phyloP scores from a whole-genome alignment of 1,139 yeast genomes.

The Protomyces macrosporus region DNA sequence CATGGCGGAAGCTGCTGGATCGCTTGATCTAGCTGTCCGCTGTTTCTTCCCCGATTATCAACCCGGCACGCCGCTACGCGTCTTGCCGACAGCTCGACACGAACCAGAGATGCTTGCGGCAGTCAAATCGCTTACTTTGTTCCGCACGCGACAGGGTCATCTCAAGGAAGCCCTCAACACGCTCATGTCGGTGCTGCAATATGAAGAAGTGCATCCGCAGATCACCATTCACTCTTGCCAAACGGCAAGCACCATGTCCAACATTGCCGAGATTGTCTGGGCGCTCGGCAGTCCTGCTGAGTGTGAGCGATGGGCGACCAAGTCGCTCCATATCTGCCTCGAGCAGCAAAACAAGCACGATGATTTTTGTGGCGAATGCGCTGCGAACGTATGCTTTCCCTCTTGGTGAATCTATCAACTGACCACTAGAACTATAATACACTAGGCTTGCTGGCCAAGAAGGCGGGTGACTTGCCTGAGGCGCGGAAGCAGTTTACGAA shows the following conservation, averaged over 20 bases:
- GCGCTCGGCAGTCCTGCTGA: conserved; percentile 15
- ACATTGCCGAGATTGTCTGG: conserved; percentile 19
- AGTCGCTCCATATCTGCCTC: conserved; percentile 4
- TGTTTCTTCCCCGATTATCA: conserved; percentile 5
- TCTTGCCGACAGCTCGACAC: neutral
- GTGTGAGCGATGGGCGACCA: conserved; percentile 8
- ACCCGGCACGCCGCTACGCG: neutral
- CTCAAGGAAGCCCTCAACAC: conserved; percentile 6
- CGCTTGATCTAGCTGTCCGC: conserved; percentile 10
- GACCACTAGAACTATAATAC: conserved; percentile 3
- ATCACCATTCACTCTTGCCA: conserved; percentile 9
- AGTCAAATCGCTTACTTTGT: conserved; percentile 15
- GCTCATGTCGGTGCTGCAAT: conserved; percentile 17
- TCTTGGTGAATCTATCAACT: neutral
- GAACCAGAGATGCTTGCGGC: conserved; percentile 5
- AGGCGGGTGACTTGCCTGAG: neutral
- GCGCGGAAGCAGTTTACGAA: conserved; percentile 2
- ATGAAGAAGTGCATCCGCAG: conserved; percentile 2
- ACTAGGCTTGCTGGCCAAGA: conserved; percentile 2
- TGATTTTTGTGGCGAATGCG: conserved; percentile 13
- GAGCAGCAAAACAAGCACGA: conserved; percentile 8
- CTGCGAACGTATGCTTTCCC: neutral
- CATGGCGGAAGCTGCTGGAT: neutral
- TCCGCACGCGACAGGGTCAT: conserved; percentile 6
- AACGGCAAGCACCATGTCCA: conserved; percentile 19